phyloP scores from a whole-genome alignment of 768 basidiomycete genomes.

The Chalciporus pseudorubinellus region DNA sequence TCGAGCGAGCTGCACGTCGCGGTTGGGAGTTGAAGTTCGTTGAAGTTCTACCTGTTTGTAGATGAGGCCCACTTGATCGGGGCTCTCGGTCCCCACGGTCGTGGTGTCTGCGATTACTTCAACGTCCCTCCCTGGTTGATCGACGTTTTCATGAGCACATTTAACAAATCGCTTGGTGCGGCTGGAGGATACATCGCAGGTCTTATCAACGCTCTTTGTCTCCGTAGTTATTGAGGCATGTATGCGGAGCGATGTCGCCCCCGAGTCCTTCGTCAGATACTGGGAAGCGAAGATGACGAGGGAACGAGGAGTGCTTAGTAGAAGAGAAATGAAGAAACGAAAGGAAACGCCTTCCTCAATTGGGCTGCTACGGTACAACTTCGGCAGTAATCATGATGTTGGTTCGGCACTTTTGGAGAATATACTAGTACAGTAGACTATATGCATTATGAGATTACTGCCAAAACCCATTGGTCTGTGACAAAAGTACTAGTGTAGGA shows the following conservation, averaged over 20 bases:
- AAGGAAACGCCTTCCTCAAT: too few species aligned
- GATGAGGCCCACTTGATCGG: conserved; percentile 99
- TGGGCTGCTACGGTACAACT: too few species aligned
- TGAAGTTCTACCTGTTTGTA: conserved; percentile 89
- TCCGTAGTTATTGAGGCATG: conserved; percentile 74
- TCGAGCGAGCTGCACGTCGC: conserved; percentile 78
- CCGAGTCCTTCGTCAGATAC: conserved; percentile 90
- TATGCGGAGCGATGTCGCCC: conserved; percentile 89
- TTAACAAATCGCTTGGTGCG: conserved; percentile 93
- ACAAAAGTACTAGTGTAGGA: too few species aligned
- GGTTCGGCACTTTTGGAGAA: too few species aligned
- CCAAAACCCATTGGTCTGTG: too few species aligned
- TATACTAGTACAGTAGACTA: too few species aligned
- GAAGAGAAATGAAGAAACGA: too few species aligned
- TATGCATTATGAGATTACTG: too few species aligned
- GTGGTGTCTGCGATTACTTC: conserved; percentile 95
- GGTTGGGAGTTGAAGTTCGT: conserved; percentile 45
- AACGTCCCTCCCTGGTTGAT: conserved; percentile 73
- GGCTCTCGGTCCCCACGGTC: conserved; percentile 90
- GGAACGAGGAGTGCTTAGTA: too few species aligned
- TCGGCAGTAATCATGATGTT: too few species aligned
- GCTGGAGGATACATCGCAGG: conserved; percentile 95
- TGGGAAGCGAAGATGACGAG: too few species aligned
- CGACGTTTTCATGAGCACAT: conserved; percentile 98
- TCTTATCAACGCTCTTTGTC: conserved; percentile 77